Evolutionary conservation across 257 asterid genomes (phyloP).

Genomic region (Fraxinus excelsior): DNA sequence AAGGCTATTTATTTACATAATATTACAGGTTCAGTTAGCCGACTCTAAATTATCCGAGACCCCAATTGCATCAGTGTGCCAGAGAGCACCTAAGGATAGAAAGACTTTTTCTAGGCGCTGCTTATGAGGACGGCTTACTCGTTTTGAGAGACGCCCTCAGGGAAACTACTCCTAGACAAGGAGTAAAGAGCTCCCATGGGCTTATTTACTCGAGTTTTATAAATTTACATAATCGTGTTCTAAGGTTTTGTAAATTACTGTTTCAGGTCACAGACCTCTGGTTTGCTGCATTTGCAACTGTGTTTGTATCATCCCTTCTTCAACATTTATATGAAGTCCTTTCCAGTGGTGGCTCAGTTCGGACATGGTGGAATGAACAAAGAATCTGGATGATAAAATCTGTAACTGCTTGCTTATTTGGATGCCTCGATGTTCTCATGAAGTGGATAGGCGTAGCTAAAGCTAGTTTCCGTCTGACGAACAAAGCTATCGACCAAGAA

Average conservation of each 20-base stretch:
- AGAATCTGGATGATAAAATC: slow-evolving; percentile 53
- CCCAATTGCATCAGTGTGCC: too few relatives aligned
- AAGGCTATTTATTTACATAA: neutral
- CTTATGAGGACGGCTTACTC: too few relatives aligned
- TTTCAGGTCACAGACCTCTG: slow-evolving; percentile 57
- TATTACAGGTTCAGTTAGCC: too few relatives aligned
- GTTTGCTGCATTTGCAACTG: slow-evolving; percentile 49
- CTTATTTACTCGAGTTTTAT: too few relatives aligned
- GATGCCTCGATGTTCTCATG: slow-evolving; percentile 49
- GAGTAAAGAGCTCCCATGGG: too few relatives aligned
- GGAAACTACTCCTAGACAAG: too few relatives aligned
- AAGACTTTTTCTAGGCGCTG: too few relatives aligned
- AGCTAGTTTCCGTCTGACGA: slow-evolving; percentile 60
- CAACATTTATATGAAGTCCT: slow-evolving; percentile 52
- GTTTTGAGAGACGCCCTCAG: too few relatives aligned
- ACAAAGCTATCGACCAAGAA: slow-evolving; percentile 61
- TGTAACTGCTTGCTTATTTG: slow-evolving; percentile 62
- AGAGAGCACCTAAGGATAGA: too few relatives aligned
- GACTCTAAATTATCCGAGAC: too few relatives aligned
- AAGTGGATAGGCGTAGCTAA: slow-evolving; percentile 44
- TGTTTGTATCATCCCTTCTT: slow-evolving; percentile 40
- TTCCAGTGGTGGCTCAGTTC: slow-evolving; percentile 47
- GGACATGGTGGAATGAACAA: slow-evolving; percentile 64
- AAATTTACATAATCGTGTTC: too few relatives aligned
- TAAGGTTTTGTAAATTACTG: too few relatives aligned